phyloP scores from a whole-genome alignment of 2,329 filamentous ascomycete species.

The Diatrype stigma region DNA sequence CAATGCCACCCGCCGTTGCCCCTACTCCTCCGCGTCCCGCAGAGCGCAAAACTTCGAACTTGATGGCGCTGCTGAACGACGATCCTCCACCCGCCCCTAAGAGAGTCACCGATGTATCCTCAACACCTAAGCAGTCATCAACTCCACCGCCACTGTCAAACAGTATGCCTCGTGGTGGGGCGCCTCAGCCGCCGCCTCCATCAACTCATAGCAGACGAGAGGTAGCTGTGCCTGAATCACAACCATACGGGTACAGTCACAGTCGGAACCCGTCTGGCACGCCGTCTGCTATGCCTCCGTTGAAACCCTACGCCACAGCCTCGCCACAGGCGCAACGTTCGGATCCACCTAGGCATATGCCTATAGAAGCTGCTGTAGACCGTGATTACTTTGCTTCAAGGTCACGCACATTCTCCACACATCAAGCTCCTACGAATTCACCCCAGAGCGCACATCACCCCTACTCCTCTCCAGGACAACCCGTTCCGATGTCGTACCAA shows the following conservation, averaged over 20 bases:
- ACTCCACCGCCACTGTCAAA: constrained; percentile 46
- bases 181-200: constrained; percentile 35
- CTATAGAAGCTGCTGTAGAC: constrained; percentile 34
- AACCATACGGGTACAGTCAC: constrained; percentile 45
- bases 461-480: constrained; percentile 38
- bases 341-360: constrained; percentile 41
- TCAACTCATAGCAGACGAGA: constrained; percentile 45
- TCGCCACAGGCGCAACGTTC: constrained; percentile 49
- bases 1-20: constrained; percentile 36
- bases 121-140: constrained; percentile 38
- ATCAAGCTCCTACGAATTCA: constrained; percentile 37
- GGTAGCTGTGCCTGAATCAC: constrained; percentile 30
- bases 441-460: constrained; percentile 45
- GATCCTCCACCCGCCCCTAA: constrained; percentile 50
- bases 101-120: constrained; percentile 45
- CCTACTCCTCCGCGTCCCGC: constrained; percentile 36
- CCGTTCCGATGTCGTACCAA: constrained; percentile 37
- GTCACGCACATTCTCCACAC: constrained; percentile 27
- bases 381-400: constrained; percentile 45
- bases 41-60: constrained; percentile 58
- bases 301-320: constrained; percentile 49
- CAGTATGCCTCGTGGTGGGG: constrained; percentile 32
- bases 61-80: constrained; percentile 61
- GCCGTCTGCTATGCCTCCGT: constrained; percentile 46
- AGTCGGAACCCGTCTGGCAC: constrained; percentile 33